These are phyloP conservation scores for Pharus latifolius DNA, from an alignment of 176 grass and related monocot species.

Conservation along the genomic window DNA sequence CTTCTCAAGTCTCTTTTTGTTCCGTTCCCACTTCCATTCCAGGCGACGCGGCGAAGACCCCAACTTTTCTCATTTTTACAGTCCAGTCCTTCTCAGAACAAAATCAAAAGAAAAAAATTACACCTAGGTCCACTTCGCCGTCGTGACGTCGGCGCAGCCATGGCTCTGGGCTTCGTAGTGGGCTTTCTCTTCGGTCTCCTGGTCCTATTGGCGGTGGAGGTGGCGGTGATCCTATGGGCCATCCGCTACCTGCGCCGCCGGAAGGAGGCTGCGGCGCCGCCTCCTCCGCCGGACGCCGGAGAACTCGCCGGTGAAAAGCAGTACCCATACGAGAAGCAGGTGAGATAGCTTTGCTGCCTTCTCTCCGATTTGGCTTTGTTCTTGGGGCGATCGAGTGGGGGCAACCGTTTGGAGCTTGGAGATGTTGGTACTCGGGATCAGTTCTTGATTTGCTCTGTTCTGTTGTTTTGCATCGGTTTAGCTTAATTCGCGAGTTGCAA, in stretches of 20 bases:
- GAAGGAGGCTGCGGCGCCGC: neutral
- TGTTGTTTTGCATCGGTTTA: neutral
- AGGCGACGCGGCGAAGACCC: constrained; percentile 6
- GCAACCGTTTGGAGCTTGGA: neutral
- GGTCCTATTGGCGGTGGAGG: constrained; percentile 43
- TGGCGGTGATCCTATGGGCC: constrained; percentile 15
- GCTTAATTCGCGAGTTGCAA: neutral
- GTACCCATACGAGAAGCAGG: constrained; percentile 57
- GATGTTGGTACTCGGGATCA: neutral
- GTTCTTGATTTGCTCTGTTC: neutral
- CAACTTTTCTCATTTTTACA: neutral
- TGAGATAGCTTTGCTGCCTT: neutral
- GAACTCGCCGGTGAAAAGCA: constrained; percentile 50
- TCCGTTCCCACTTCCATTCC: neutral
- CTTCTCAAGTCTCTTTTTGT: neutral
- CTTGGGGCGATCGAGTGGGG: neutral
- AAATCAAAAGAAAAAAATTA: neutral
- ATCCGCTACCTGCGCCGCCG: constrained; percentile 39
- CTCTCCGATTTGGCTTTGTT: neutral
- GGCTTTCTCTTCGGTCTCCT: constrained; percentile 57
- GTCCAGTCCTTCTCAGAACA: neutral
- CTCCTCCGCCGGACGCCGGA: neutral
- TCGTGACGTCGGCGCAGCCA: neutral
- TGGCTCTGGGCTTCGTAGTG: constrained; percentile 41
- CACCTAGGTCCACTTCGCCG: neutral